Base-by-base conservation (phyloP, 2,329 filamentous ascomycete species). In the Huntiella abstrusa region DNA sequence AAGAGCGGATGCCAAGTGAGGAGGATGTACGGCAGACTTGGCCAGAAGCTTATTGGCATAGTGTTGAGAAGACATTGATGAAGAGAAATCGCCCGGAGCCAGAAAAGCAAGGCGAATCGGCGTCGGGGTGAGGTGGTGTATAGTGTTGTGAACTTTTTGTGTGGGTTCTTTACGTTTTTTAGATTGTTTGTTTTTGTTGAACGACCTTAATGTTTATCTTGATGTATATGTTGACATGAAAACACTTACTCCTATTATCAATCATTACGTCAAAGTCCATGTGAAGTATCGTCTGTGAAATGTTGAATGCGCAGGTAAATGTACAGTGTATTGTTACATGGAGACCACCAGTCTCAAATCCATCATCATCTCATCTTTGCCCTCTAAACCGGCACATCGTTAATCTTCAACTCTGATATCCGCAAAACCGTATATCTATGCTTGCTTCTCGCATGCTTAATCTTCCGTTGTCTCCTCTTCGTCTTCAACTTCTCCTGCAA, bases 361-460 rank as follows among this genome's bases (percentile, higher is more conserved):
- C 28, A 37, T 49, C 34, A 46, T 11, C 3, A n/a, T 43, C 8
- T 16, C 22, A 28, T 37, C 33, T 19, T 38, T 17, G 10, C 34
- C 15, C 5, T n/a, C 19, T 43, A 44, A 43, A 16, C 15, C 4
- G 40, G 46, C 22, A 47, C 37, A 7, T 50, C 57, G 53, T 68
- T 67, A 49, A 93, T 69, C 58, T 73, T 79, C 52, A 96, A 59
- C 63, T 96, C 83, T 58, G 81, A 80, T 52, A 98, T 81, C 57
- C 78, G 72, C 62, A 98, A 58, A 16, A 94, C 74, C 2, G 91
- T 98, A 62, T 82, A 94, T 56, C 75, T 71, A 59, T 93, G 84
- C 72, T 98, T 95, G 68, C 85, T 95, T 66, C 71, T 80, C 7
- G 91, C 80, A 49, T 72, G 75, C 67, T 77, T 84, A 43, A 74